A percentile compares a stretch with the other conserved stretches of the same genome.
phyloP scores from a whole-genome alignment of 805 yeast genomes.

The Kodamaea neixiangensis region DNA sequence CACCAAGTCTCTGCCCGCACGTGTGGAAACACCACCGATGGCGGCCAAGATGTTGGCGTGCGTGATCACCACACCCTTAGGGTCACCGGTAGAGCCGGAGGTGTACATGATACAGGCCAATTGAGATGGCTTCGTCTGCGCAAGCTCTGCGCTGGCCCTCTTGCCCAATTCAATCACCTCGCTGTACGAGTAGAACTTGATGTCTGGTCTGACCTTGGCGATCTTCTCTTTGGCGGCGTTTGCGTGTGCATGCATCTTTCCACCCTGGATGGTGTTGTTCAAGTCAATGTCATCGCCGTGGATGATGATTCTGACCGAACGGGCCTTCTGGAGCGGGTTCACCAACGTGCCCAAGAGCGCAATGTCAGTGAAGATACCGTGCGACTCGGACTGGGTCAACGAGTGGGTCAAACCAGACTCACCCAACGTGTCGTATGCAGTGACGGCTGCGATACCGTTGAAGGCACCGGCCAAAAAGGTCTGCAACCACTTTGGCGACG shows the following conservation, averaged over 20 bases:
- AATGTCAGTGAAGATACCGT: constrained; percentile 83
- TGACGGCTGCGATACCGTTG: constrained; percentile 83
- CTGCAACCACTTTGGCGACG: constrained; percentile 91
- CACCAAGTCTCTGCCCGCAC: constrained; percentile 55
- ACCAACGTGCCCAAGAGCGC: constrained; percentile 64
- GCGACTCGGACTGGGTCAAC: constrained; percentile 75
- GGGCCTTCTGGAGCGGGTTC: constrained; percentile 69
- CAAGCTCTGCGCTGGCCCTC: constrained; percentile 5
- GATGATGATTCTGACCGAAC: constrained; percentile 64
- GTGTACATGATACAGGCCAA: constrained; percentile 82
- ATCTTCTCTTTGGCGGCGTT: constrained; percentile 58
- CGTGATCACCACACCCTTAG: constrained; percentile 77
- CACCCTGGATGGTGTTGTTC: constrained; percentile 63
- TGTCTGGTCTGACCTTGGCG: constrained; percentile 70
- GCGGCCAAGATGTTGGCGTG: constrained; percentile 78
- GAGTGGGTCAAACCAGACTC: constrained; percentile 87
- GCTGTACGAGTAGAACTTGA: constrained; percentile 61
- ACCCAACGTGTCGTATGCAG: constrained; percentile 95
- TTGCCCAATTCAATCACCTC: constrained; percentile 69
- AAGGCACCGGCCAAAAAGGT: constrained; percentile 75
- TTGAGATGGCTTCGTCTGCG: constrained; percentile 47
- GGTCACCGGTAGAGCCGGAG: constrained; percentile 83
- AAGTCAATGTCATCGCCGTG: constrained; percentile 64
- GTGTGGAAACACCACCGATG: constrained; percentile 74
- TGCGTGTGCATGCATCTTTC: constrained; percentile 61